Evolutionary conservation across 805 yeast genomes (phyloP), one percentile per base, ranked within the genome.

Genomic region (Zygosaccharomyces bailii): DNA sequence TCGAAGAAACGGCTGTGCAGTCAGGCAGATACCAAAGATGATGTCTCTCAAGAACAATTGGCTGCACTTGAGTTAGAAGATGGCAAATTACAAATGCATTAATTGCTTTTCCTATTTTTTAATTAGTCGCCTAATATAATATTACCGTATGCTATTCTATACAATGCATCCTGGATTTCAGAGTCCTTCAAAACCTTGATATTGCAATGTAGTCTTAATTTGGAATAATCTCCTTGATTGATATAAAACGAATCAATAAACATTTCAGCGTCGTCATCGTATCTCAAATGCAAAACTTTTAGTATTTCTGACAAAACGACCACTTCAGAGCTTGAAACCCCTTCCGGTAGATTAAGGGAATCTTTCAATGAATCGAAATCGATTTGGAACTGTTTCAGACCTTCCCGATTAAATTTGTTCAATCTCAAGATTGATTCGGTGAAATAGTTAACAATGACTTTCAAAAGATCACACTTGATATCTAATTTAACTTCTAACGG

Each of bases 161-260:
- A 58, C 39, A 69, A 48, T 14, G 67, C 65, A 52, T 69, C 72
- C 39, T 66, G 59, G 7, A 69, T 56, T 34, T 67, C 72, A 11
- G 60, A 52, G 44, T 68, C 67, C 18, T 42, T 50, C 27, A 68
- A 45, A 31, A 49, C 48, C 5, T 42, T 42, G 4, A 68, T 37
- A 1, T 42, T 31, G 17, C 57, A 35, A 7, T 42, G 39, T 2
- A 50, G 39, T 46, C 54, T 65, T 19, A 70, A 32, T 6, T 50
- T 59, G 1, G 30, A 34, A 42, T 57, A 70, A 2, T 62, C 51
- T 5, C 64, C 48, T 14, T 56, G 55, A 9, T 70, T 67, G 34
- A 61, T 62, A 41, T 60, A 65, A 2, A 50, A 46, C 9, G 59
- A 48, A 2, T 55, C 45, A 1, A 53, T 39, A 30, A 50, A 62